Evolutionary conservation across 2,329 filamentous ascomycete genomes (phyloP).

Genomic region (Fusarium graminum): DNA sequence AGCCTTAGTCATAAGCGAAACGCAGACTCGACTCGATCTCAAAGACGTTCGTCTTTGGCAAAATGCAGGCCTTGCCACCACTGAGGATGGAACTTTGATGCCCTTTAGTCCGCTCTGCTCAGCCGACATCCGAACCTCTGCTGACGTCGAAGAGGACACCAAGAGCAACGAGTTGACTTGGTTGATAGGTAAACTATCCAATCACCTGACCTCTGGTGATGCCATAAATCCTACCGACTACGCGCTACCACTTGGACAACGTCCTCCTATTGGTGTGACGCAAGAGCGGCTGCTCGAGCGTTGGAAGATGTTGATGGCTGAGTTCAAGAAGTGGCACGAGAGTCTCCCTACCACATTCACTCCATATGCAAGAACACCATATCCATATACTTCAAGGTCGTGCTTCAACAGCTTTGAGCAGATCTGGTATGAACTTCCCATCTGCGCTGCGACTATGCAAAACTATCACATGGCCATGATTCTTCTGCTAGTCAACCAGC

Average conservation of each 20-base stretch:
- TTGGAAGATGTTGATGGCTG: slow-evolving; percentile 33
- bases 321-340: slow-evolving; percentile 37
- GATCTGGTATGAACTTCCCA: slow-evolving; percentile 72
- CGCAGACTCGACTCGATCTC: slow-evolving; percentile 61
- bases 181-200: slow-evolving; percentile 75
- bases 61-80: slow-evolving; percentile 70
- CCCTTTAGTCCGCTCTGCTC: slow-evolving; percentile 55
- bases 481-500: slow-evolving; percentile 67
- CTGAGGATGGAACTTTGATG: slow-evolving; percentile 35
- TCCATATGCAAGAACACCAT: slow-evolving; percentile 29
- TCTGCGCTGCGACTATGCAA: slow-evolving; percentile 76
- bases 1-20: slow-evolving; percentile 39
- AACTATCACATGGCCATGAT: slow-evolving; percentile 75
- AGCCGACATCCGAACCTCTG: slow-evolving; percentile 58
- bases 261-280: slow-evolving; percentile 37
- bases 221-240: slow-evolving; percentile 55
- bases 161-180: slow-evolving; percentile 74
- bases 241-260: slow-evolving; percentile 35
- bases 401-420: slow-evolving; percentile 58
- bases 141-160: slow-evolving; percentile 71
- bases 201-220: slow-evolving; percentile 71
- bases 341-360: slow-evolving; percentile 39
- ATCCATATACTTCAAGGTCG: neutral
- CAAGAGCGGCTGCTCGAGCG: slow-evolving; percentile 39
- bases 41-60: slow-evolving; percentile 74